Evolutionary conservation across 2,329 filamentous ascomycete genomes (phyloP).

Genomic region (Aspergillus neotritici): DNA sequence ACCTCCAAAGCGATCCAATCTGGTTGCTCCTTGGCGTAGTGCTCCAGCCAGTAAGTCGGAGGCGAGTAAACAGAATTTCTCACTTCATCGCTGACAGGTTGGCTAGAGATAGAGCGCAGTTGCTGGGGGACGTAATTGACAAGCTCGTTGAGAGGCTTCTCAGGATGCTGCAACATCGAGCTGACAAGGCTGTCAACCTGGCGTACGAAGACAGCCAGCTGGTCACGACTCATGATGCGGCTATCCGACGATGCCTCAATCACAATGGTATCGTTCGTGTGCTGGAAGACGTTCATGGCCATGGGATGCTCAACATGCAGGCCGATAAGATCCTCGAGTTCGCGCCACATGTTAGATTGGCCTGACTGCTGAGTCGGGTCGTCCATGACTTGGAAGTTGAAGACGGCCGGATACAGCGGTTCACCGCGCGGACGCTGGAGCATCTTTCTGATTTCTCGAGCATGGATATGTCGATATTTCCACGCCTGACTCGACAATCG

Average conservation of each 20-base stretch:
- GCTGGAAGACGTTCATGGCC: constrained; percentile 35
- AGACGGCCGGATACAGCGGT: constrained; percentile 29
- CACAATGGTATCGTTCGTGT: constrained; percentile 13
- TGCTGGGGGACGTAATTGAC: constrained; percentile 18
- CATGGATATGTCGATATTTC: constrained; percentile 25
- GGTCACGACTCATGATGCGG: constrained; percentile 22
- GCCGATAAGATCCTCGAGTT: constrained; percentile 27
- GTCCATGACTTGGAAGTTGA: constrained; percentile 25
- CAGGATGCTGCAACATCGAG: constrained; percentile 23
- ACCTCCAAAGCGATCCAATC: constrained; percentile 28
- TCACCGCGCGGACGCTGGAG: constrained; percentile 22
- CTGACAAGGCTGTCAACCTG: constrained; percentile 28
- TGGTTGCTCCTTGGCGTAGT: constrained; percentile 20
- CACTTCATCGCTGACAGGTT: constrained; percentile 13
- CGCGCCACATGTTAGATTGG: constrained; percentile 19
- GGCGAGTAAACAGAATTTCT: constrained; percentile 14
- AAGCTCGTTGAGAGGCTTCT: constrained; percentile 20
- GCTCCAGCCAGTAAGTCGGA: constrained; percentile 27
- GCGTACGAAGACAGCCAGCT: constrained; percentile 24
- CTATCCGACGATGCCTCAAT: constrained; percentile 24
- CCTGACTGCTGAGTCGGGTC: constrained; percentile 2
- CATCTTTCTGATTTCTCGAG: constrained; percentile 25
- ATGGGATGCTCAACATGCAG: constrained; percentile 39
- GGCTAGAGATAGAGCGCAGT: constrained; percentile 21
- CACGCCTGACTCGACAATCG: constrained; percentile 21